Evolutionary conservation across 306 rosid species (phyloP), one percentile per base, ranked within the genome.

Genomic region (Lagenaria siceraria): DNA sequence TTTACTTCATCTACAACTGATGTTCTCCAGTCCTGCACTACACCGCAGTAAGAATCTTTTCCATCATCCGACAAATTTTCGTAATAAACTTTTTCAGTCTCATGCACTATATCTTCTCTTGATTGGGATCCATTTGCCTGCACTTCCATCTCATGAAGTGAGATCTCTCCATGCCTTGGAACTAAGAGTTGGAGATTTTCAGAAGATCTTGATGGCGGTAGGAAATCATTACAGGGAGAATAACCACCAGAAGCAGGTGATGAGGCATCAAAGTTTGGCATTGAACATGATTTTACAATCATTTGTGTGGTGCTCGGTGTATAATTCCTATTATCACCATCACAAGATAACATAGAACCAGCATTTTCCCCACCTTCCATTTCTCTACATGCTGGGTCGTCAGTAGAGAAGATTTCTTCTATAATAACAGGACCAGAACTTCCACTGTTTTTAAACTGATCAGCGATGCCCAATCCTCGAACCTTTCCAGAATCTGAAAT

Each of bases 11-110:
- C 86, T 21, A 59, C 25, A 54, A 72, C 66, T 1, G 98, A 97
- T 88, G 85, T 71, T 79, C 77, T 87, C 96, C 98, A 90, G 81
- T 91, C 96, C 81, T 86, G 88, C 33, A 87, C 80, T 53, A 80
- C 65, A 84, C 77, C 79, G 36, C 86, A 78, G 83, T 79, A 84
- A 22, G 87, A 87, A 82, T 90, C 97, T 77, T 82, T 82, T 43
- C 84, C 87, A 77, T 86, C 92, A 74, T 88, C 89, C 33, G 76
- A 79, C 74, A 78, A 85, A 79, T 73, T 71, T 58, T 81, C 93
- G 77, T 72, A 75, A 42, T 65, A 72, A 35, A 8, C 76, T 61
- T 79, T 84, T 79, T 89, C 91, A 33, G 81, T 70, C 78, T 85
- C 86, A 79, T 77, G 63, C 59, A 74, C 36, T 46, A 38, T 21